Evolutionary conservation across 2,329 filamentous ascomycete genomes (phyloP).

Genomic region (Periconia macrospinosa): DNA sequence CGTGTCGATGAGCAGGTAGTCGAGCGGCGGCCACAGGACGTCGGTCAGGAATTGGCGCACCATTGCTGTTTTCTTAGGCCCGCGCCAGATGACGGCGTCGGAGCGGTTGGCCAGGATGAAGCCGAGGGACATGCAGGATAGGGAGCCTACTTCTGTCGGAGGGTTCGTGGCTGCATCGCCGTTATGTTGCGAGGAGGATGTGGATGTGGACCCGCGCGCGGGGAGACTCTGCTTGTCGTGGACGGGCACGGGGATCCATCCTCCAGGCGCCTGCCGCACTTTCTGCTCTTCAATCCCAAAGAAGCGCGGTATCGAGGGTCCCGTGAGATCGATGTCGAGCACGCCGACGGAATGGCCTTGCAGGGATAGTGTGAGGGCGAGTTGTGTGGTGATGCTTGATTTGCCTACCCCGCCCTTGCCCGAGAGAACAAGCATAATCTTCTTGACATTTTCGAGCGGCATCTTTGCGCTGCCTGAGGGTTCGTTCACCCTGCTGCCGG

Average conservation of each 20-base stretch:
- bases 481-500: slow-evolving; percentile 24
- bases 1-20: slow-evolving; percentile 93
- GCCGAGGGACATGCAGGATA: slow-evolving; percentile 88
- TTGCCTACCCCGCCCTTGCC: slow-evolving; percentile 98
- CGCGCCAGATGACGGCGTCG: slow-evolving; percentile 95
- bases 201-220: slow-evolving; percentile 2
- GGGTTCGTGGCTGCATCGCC: slow-evolving; percentile 1
- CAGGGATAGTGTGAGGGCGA: slow-evolving; percentile 84
- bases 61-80: slow-evolving; percentile 99
- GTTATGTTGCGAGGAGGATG: slow-evolving; percentile 10
- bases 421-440: slow-evolving; percentile 83
- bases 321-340: slow-evolving; percentile 93
- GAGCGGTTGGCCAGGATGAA: slow-evolving; percentile 82
- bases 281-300: slow-evolving; percentile 87
- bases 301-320: slow-evolving; percentile 93
- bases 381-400: slow-evolving; percentile 94
- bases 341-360: slow-evolving; percentile 89
- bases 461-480: slow-evolving; percentile 44
- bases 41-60: slow-evolving; percentile 93
- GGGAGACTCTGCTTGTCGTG: slow-evolving; percentile 58
- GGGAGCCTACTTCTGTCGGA: slow-evolving; percentile 57
- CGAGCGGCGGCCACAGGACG: slow-evolving; percentile 82
- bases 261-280: slow-evolving; percentile 86
- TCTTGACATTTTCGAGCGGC: slow-evolving; percentile 71
- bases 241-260: slow-evolving; percentile 88